These are phyloP conservation scores for Venturiaceae sp. DNA, from an alignment of 2,329 filamentous ascomycete genomes.

Conservation along the genomic window DNA sequence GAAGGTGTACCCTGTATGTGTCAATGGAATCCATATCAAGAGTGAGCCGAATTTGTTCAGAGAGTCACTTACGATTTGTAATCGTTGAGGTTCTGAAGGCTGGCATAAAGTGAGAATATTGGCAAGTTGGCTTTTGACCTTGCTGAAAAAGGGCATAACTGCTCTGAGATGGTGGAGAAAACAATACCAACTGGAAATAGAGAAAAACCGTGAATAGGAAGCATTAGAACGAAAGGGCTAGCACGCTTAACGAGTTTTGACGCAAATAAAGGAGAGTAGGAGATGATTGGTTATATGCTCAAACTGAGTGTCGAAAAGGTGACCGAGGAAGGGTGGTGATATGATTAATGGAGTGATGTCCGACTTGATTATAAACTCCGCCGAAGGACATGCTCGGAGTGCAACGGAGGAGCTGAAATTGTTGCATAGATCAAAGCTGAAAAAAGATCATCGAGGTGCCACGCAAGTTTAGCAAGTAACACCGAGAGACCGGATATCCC, in stretches of 20 bases:
- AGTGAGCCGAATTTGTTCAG: background rate
- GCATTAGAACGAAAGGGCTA: background rate
- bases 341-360: background rate
- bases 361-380: background rate
- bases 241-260: no score
- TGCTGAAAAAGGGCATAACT: slow-evolving; percentile 2
- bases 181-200: background rate
- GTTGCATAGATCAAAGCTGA: background rate
- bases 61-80: slow-evolving; percentile 1
- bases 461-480: background rate
- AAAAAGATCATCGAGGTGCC: background rate
- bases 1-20: slow-evolving; percentile 8
- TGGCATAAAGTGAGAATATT: background rate
- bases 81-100: background rate
- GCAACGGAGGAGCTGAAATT: background rate
- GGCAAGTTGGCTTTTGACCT: background rate
- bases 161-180: background rate
- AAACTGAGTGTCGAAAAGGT: background rate
- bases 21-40: background rate
- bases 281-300: background rate
- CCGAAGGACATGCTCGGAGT: no score
- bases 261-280: no score
- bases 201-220: background rate
- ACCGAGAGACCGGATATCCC: background rate
- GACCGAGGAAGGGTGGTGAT: background rate